Conservation (phyloP, 1,284 basidiomycete genomes). For the Trichosporon sp. region DNA sequence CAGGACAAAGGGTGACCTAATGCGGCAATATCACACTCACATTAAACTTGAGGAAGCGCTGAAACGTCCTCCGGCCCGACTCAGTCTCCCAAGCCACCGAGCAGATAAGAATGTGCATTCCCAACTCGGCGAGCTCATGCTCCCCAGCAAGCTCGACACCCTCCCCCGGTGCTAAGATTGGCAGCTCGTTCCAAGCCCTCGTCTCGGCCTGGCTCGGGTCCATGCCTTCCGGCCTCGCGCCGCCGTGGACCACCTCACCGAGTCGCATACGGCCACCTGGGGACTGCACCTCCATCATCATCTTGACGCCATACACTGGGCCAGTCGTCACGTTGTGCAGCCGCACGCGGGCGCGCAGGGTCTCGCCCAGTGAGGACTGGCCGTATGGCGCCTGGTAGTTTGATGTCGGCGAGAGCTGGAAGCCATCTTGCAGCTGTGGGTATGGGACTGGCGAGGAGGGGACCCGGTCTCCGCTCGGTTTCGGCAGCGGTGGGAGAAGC, state of each 20-base stretch:
- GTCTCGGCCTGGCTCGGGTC: conserved; percentile 13
- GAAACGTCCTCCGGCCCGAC: conserved; percentile 67
- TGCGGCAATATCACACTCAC: no score
- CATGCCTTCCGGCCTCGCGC: not conserved
- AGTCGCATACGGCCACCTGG: conserved; percentile 31
- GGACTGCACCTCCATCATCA: conserved; percentile 43
- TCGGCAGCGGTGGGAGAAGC: conserved; percentile 2
- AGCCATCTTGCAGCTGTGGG: conserved; percentile 16
- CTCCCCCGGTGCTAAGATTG: conserved; percentile 24
- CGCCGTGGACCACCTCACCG: conserved; percentile 38
- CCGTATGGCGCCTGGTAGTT: conserved; percentile 39
- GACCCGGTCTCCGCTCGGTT: conserved; percentile 1
- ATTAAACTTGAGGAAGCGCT: conserved; percentile 82
- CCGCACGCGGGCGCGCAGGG: conserved; percentile 22
- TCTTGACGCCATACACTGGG: conserved; percentile 34
- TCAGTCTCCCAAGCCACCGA: conserved; percentile 47
- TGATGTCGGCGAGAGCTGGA: conserved; percentile 35
- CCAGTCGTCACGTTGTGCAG: conserved; percentile 25
- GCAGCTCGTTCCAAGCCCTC: conserved; percentile 17
- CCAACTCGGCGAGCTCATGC: conserved; percentile 42
- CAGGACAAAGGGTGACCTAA: no score
- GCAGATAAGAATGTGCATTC: conserved; percentile 38
- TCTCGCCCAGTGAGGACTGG: conserved; percentile 33
- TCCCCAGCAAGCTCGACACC: conserved; percentile 27
- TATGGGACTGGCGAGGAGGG: conserved; percentile 9